Percentiles rank a stretch among this genome's conserved stretches.
These are phyloP conservation scores for Aspergillus candidus DNA, from an alignment of 2,329 filamentous ascomycete species.

Conservation along the genomic window DNA sequence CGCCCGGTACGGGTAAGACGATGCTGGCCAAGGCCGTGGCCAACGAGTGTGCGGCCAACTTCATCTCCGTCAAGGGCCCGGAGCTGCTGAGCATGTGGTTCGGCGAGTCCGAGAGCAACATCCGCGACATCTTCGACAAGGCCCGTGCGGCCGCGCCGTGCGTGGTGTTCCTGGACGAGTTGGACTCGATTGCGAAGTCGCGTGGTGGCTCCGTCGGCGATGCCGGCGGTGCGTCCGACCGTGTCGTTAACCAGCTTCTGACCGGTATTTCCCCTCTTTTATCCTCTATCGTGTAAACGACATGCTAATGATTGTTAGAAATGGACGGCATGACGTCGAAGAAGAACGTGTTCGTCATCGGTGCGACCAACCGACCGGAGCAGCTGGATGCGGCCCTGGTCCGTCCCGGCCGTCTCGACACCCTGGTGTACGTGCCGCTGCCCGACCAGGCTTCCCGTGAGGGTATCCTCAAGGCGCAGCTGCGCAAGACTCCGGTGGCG, in stretches of 20 bases:
- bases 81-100: slow-evolving; percentile 99
- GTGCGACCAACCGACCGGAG: slow-evolving; percentile 96
- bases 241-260: slow-evolving; percentile 98
- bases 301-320: slow-evolving; percentile 55
- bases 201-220: slow-evolving; percentile 95
- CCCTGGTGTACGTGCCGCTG: slow-evolving; percentile 94
- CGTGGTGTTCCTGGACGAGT: slow-evolving; percentile 96
- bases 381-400: slow-evolving; percentile 97
- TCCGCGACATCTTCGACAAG: slow-evolving; percentile 99
- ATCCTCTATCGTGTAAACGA: not conserved
- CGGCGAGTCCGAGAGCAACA: slow-evolving; percentile 99
- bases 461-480: slow-evolving; percentile 87
- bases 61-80: slow-evolving; percentile 98
- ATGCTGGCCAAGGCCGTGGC: slow-evolving; percentile 98
- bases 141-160: slow-evolving; percentile 95
- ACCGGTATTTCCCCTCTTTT: slow-evolving; percentile 60
- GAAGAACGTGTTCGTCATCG: slow-evolving; percentile 99
- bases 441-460: slow-evolving; percentile 86
- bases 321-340: slow-evolving; percentile 99
- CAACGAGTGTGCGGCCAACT: slow-evolving; percentile 99
- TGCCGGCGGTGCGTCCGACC: slow-evolving; percentile 95
- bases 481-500: slow-evolving; percentile 94
- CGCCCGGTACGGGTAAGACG: slow-evolving; percentile 99
- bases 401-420: slow-evolving; percentile 97
- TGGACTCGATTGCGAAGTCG: slow-evolving; percentile 98